Percentiles rank a stretch among this genome's conserved stretches.
Evolutionary conservation across 768 basidiomycete genomes (phyloP).

Genomic region (Clitopilus hobsonii): DNA sequence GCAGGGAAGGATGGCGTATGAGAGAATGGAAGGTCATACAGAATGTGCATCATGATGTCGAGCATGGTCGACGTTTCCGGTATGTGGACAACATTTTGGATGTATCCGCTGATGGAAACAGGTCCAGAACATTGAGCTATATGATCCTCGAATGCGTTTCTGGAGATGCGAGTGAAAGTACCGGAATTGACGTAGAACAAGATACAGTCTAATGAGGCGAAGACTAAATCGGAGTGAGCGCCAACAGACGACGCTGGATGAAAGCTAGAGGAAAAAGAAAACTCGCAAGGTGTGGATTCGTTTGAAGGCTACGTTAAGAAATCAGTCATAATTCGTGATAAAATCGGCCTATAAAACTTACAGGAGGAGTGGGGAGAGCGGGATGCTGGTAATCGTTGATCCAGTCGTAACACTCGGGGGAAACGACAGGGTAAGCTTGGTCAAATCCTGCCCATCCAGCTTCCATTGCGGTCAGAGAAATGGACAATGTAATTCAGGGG

Average conservation of each 20-base stretch:
- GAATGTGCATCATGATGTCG: slow-evolving; percentile 48
- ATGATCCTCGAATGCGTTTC: slow-evolving; percentile 13
- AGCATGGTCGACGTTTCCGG: slow-evolving; percentile 39
- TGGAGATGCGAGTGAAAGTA: slow-evolving; percentile 9
- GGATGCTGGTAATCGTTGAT: background rate
- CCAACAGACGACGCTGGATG: slow-evolving; percentile 20
- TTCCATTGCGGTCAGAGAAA: no score
- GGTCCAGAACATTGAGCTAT: slow-evolving; percentile 5
- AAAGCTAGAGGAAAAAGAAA: slow-evolving; percentile 19
- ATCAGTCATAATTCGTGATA: background rate
- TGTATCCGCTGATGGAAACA: slow-evolving; percentile 4
- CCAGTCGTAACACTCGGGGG: background rate
- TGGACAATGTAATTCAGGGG: no score
- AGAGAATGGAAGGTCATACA: slow-evolving; percentile 44
- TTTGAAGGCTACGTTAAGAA: background rate
- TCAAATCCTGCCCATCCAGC: background rate
- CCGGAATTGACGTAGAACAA: slow-evolving; percentile 22
- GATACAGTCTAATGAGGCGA: slow-evolving; percentile 21
- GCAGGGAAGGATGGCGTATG: slow-evolving; percentile 43
- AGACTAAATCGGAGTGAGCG: slow-evolving; percentile 14
- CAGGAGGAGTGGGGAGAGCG: background rate
- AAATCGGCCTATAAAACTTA: background rate
- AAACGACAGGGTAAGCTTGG: background rate
- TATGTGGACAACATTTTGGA: slow-evolving; percentile 22
- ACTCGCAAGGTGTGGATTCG: background rate